These are phyloP conservation scores for Croton laevigatus DNA, from an alignment of 441 rosid genomes.

Conservation along the genomic window DNA sequence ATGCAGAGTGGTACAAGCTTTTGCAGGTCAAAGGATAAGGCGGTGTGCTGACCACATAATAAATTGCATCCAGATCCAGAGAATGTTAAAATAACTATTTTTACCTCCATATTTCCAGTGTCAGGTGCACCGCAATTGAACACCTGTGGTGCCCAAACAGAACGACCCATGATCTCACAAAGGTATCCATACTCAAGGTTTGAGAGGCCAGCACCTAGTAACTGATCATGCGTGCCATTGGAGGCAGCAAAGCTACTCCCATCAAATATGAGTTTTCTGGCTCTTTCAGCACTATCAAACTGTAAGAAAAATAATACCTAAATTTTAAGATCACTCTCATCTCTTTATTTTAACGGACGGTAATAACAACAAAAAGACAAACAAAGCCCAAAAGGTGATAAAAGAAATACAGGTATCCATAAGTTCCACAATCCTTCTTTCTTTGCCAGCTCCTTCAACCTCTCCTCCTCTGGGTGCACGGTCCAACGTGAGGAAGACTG, in stretches of 20 bases:
- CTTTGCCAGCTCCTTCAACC: conserved; percentile 80
- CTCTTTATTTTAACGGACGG: not conserved
- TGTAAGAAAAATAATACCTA: conserved; percentile 34
- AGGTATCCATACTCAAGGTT: conserved; percentile 94
- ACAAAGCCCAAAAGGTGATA: conserved; percentile 13
- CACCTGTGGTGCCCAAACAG: conserved; percentile 94
- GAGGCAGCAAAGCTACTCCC: conserved; percentile 33
- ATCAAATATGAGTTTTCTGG: conserved; percentile 53
- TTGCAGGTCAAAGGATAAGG: not conserved
- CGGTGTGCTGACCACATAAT: not conserved
- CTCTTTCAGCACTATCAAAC: conserved; percentile 90
- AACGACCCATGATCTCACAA: conserved; percentile 97
- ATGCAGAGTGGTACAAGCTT: not conserved
- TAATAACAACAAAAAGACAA: conserved; percentile 2
- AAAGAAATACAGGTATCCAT: conserved; percentile 69
- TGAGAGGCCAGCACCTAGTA: conserved; percentile 92
- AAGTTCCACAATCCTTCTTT: conserved; percentile 93
- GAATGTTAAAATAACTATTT: conserved; percentile 11
- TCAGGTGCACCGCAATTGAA: conserved; percentile 98
- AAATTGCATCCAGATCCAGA: not conserved
- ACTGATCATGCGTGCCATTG: conserved; percentile 35
- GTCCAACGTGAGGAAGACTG: conserved; percentile 80
- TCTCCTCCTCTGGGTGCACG: conserved; percentile 91
- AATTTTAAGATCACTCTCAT: not conserved
- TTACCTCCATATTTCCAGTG: conserved; percentile 99